Percentiles rank a stretch among this genome's conserved stretches.
Evolutionary conservation across 129 eudicot genomes (phyloP).

Genomic region (Flaveria trinervia): DNA sequence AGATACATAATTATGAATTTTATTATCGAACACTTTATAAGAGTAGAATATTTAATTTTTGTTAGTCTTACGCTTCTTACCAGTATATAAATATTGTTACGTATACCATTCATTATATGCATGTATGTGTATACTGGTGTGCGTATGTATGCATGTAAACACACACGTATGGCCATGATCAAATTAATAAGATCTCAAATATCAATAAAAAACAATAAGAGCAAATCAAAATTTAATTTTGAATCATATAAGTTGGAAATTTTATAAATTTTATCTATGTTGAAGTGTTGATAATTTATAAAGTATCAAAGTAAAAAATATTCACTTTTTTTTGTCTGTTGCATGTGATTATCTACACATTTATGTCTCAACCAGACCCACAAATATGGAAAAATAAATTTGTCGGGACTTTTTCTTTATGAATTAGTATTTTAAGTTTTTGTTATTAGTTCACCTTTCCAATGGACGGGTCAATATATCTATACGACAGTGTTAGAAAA

Average conservation of each 20-base stretch:
- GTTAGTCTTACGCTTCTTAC: too few relatives aligned
- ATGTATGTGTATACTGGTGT: too few relatives aligned
- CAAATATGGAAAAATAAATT: background rate
- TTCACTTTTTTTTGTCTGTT: too few relatives aligned
- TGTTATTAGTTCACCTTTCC: background rate
- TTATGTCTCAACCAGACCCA: background rate
- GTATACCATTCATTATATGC: too few relatives aligned
- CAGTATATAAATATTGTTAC: too few relatives aligned
- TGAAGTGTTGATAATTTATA: background rate
- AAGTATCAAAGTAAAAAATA: background rate
- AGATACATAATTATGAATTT: too few relatives aligned
- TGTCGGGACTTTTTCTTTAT: background rate
- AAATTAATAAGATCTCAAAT: too few relatives aligned
- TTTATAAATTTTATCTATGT: background rate
- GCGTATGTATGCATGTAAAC: too few relatives aligned
- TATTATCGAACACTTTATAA: too few relatives aligned
- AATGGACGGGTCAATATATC: background rate
- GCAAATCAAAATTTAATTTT: background rate
- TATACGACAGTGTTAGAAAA: background rate
- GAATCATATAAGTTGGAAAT: background rate
- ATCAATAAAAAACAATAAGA: background rate
- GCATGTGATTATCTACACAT: background rate
- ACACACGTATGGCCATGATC: too few relatives aligned
- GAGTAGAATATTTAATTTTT: background rate
- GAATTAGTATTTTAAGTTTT: background rate